Percentiles rank a stretch among this genome's conserved stretches.
Conservation (phyloP, 2,329 filamentous ascomycete genomes). For the Colletotrichum melonis region DNA sequence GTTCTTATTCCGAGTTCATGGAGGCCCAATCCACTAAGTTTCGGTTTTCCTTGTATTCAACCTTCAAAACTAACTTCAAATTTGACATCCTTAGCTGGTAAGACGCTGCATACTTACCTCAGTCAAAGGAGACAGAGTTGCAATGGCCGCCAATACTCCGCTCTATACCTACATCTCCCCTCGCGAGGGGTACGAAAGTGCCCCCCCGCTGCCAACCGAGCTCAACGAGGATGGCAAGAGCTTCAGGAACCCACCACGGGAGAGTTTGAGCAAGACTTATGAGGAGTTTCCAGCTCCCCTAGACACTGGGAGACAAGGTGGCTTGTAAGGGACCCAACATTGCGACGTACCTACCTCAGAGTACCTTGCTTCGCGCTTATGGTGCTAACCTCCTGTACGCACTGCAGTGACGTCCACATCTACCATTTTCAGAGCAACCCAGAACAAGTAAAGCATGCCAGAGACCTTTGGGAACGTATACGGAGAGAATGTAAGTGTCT, state of each 20-base stretch:
- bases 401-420: constrained; percentile 78
- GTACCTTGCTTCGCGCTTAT: neutral
- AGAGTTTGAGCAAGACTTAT: constrained; percentile 75
- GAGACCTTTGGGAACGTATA: constrained; percentile 81
- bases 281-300: constrained; percentile 76
- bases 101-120: no score
- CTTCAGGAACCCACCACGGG: constrained; percentile 72
- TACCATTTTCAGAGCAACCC: constrained; percentile 79
- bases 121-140: neutral
- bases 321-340: constrained; percentile 68
- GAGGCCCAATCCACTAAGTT: neutral
- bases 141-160: constrained; percentile 45
- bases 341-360: neutral
- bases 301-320: constrained; percentile 73
- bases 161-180: constrained; percentile 66
- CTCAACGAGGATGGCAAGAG: constrained; percentile 81
- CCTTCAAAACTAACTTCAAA: neutral
- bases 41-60: neutral
- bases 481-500: constrained; percentile 76
- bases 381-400: neutral
- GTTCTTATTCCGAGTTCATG: no score
- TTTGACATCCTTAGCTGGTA: neutral
- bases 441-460: constrained; percentile 74
- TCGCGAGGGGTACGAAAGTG: constrained; percentile 66
- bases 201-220: constrained; percentile 68